Base-by-base conservation (phyloP, 768 basidiomycete species). In the Porpolomopsis calyptriformis region DNA sequence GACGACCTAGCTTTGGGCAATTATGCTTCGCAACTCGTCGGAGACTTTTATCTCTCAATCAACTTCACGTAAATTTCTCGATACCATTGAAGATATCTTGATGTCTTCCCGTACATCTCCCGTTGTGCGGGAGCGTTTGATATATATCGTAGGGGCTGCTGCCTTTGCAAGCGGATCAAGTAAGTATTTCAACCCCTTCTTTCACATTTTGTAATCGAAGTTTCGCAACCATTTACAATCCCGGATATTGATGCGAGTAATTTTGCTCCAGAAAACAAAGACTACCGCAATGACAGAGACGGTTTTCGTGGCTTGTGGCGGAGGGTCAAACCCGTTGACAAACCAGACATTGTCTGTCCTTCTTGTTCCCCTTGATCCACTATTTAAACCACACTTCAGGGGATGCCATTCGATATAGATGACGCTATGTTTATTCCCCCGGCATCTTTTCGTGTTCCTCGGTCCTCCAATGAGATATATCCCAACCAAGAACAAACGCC, bases 1-100 rank as follows among this genome's bases (percentile, higher is more conserved):
- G 40, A 18, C 39, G 9, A n/a, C 45, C 18, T 51, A 88, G 85
- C 58, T 96, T 5, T 93, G 90, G 91, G 82, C 89, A 2, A 82
- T 93, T 53, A 85, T 93, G 82, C 73, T 93, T 29, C 78, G 80
- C 23, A 92, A 93, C 57, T 80, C 81, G 2, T 75, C 80, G 0
- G 77, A 82, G 8, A 57, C 75, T 11, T 90, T 92, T 55, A 74
- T 87, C 27, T 61, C 72, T 10, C 80, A 86, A 53, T 81, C 78
- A 31, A 72, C 77, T 11, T 70, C 80, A 25, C 78, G 79, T 55
- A 90, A 90, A 58, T 91, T 91, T 55, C 62, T 85, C 16, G 82
- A 88, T 43, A 79, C 77, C 1, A 65, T 91, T 14, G 88, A 90
- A 49, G 85, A 89, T 14, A 72, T 86, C 16, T 64, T 90, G 3